Percentiles rank a stretch among this genome's conserved stretches.
These are phyloP conservation scores for Heterobasidion parviporum DNA, from an alignment of 1,284 basidiomycete species.

Conservation along the genomic window DNA sequence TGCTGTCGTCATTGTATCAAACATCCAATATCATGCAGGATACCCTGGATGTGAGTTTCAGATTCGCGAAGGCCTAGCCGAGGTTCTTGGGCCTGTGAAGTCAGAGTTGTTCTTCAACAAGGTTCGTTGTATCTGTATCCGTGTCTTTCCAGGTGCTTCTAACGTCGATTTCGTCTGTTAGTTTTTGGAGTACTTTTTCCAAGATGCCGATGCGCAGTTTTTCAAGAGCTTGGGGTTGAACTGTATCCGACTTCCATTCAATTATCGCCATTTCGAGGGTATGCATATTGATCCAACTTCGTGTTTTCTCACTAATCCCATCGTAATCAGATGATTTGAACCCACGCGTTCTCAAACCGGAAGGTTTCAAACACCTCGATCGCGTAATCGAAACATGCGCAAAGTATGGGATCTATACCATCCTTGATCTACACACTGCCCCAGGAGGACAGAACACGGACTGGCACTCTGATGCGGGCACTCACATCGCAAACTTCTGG, in stretches of 20 bases:
- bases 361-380: conserved; percentile 58
- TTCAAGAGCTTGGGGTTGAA: conserved; percentile 66
- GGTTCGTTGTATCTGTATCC: conserved; percentile 24
- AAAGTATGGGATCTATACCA: conserved; percentile 48
- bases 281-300: neutral
- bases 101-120: conserved; percentile 75
- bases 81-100: conserved; percentile 62
- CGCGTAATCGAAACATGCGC: conserved; percentile 54
- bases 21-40: conserved; percentile 19
- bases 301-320: neutral
- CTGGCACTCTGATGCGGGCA: conserved; percentile 47
- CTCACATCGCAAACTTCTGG: conserved; percentile 59
- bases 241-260: conserved; percentile 61
- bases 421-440: conserved; percentile 54
- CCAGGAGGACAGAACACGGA: conserved; percentile 53
- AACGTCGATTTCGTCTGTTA: conserved; percentile 16
- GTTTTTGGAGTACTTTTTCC: conserved; percentile 73
- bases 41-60: conserved; percentile 57
- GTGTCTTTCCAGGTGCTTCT: too few species aligned
- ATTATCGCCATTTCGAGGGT: conserved; percentile 64
- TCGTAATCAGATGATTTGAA: conserved; percentile 34
- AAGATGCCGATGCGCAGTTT: conserved; percentile 58
- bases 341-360: conserved; percentile 49
- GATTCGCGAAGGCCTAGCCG: conserved; percentile 56
- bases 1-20: neutral